Evolutionary conservation across 371 early-diverging fungal genomes (phyloP), one percentile per base, ranked within the genome.

Genomic region (Mucor sp.): DNA sequence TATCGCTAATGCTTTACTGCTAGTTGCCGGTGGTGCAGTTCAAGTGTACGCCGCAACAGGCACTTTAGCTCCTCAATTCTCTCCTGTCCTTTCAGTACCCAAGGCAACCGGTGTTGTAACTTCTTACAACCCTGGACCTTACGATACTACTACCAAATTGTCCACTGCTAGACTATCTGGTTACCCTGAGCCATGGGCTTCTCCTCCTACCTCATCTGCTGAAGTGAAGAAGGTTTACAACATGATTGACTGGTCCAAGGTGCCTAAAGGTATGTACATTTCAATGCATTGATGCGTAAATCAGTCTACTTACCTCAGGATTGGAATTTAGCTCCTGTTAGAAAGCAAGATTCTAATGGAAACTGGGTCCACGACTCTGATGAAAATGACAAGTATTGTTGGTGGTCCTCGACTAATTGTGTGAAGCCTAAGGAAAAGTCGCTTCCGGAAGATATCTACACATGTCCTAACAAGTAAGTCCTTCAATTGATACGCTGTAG

Each of bases 331-430:
- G 72, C 76, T 21, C 70, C 76, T 23, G 66, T 73, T 12, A 55
- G 69, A 60, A 75, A 66, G 41, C 64, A 65, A 23, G 65, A 72
- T 6, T 41, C 60, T 4, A 72, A 76, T 35, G 71, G 74, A 9
- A 62, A 66, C 25, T 68, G 68, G 28, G 62, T 48, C 25, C 59
- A 58, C 39, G 65, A 32, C 12, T 53, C 66, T n/a, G 68, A 72
- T 33, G 68, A 65, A 21, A 35, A 48, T 2, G 64, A 70, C 37
- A 75, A 80, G 19, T 71, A 77, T 39, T 83, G 83, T 68, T 80
- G 77, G 73, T 83, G 83, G 83, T 76, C 80, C 12, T 66, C 70
- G 41, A 75, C 74, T n/a, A 78, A 80, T 33, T 83, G 83, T 58
- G 58, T 75, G 17, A 63, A 66, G 27, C 83, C 83, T 35, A 80